Evolutionary conservation across 1,284 basidiomycete genomes (phyloP).

Genomic region (Flammula alnicola): DNA sequence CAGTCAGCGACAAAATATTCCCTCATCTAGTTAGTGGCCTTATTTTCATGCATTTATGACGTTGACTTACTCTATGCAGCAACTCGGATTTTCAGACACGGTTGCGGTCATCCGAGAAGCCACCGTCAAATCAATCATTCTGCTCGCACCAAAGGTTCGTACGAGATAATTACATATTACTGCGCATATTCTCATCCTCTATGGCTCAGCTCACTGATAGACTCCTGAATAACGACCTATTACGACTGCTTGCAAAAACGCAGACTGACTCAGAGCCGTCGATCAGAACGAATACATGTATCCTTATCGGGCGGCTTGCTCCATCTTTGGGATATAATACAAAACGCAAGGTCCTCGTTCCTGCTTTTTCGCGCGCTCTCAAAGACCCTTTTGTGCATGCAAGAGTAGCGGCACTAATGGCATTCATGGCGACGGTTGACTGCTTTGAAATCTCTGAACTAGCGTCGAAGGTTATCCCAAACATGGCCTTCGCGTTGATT

Average conservation of each 20-base stretch:
- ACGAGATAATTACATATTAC: neutral
- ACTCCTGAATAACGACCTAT: constrained; percentile 95
- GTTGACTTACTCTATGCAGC: constrained; percentile 46
- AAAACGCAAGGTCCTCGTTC: constrained; percentile 93
- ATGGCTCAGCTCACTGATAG: constrained; percentile 80
- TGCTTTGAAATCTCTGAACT: constrained; percentile 89
- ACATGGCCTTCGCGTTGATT: constrained; percentile 78
- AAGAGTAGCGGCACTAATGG: constrained; percentile 94
- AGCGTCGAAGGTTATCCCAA: constrained; percentile 89
- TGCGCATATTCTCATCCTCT: neutral
- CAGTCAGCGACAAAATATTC: constrained; percentile 89
- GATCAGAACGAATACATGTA: constrained; percentile 97
- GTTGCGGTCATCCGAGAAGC: constrained; percentile 94
- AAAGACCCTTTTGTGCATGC: constrained; percentile 95
- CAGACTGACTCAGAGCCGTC: constrained; percentile 93
- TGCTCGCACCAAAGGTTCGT: constrained; percentile 82
- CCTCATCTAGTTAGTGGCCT: constrained; percentile 78
- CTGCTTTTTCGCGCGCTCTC: constrained; percentile 90
- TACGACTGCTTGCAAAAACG: constrained; percentile 91
- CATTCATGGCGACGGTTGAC: constrained; percentile 93
- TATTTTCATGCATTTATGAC: constrained; percentile 1
- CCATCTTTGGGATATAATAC: constrained; percentile 87
- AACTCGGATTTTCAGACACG: constrained; percentile 95
- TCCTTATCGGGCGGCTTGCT: constrained; percentile 91
- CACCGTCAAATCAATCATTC: constrained; percentile 87